A percentile compares a stretch with the other conserved stretches of the same genome.
These are phyloP conservation scores for Astrothelium subdiscretum DNA, from an alignment of 495 filamentous ascomycete genomes.

Conservation along the genomic window DNA sequence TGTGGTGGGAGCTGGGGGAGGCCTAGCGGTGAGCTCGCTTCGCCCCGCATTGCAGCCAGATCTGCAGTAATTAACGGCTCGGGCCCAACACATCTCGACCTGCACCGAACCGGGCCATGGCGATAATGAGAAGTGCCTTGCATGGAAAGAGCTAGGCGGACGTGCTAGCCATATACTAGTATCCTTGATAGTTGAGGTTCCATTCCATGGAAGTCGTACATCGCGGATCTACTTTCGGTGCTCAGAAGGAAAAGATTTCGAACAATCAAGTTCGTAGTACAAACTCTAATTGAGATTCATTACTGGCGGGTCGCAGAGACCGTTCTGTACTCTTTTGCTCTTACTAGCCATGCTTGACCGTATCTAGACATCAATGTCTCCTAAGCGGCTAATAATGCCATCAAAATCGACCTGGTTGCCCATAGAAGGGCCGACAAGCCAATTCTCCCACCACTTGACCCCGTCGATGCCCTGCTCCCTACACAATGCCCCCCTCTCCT, in stretches of 20 bases:
- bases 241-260: background rate
- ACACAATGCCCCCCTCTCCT: slow-evolving; percentile 30
- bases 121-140: background rate
- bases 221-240: background rate
- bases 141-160: background rate
- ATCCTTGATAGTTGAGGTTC: background rate
- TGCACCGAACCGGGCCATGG: background rate
- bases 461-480: slow-evolving; percentile 32
- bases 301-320: too few relatives aligned
- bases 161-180: background rate
- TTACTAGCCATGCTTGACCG: too few relatives aligned
- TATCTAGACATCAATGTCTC: background rate
- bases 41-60: background rate
- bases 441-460: slow-evolving; percentile 33
- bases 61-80: background rate
- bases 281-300: background rate
- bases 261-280: background rate
- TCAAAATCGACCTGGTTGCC: background rate
- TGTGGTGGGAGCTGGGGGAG: background rate
- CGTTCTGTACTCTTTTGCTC: too few relatives aligned
- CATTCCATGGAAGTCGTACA: background rate
- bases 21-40: background rate
- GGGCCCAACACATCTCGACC: background rate
- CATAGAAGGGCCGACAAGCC: background rate
- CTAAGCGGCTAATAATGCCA: background rate